These are phyloP conservation scores for Tylopilus sp. DNA, from an alignment of 1,284 basidiomycete genomes.

Conservation along the genomic window DNA sequence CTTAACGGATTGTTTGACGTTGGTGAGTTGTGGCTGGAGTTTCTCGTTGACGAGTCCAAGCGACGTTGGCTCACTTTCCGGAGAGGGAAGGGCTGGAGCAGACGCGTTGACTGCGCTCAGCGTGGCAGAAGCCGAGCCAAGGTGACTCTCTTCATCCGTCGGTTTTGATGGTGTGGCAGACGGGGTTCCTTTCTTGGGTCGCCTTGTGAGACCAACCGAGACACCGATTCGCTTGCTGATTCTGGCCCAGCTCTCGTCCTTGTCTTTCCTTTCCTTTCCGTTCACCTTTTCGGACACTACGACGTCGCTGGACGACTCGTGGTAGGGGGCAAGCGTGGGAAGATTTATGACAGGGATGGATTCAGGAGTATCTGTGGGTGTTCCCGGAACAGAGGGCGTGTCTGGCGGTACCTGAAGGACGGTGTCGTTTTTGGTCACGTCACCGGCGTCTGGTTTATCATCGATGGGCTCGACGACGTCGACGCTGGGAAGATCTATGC, in stretches of 20 bases:
- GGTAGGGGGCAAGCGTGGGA: constrained; percentile 2
- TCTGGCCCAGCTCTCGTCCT: constrained; percentile 53
- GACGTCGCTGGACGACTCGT: constrained; percentile 11
- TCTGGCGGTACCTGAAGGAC: constrained; percentile 8
- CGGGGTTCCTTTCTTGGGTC: constrained; percentile 12
- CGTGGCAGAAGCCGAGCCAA: background rate
- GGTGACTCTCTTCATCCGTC: constrained; percentile 12
- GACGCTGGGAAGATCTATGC: constrained; percentile 41
- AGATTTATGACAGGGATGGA: constrained; percentile 4
- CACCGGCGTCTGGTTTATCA: constrained; percentile 4
- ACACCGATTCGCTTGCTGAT: constrained; percentile 59
- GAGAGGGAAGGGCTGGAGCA: background rate
- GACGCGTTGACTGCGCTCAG: constrained; percentile 2
- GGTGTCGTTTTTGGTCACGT: constrained; percentile 6
- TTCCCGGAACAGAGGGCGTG: constrained; percentile 11
- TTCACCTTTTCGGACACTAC: constrained; percentile 21
- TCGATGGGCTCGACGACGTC: constrained; percentile 13
- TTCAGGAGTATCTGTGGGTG: constrained; percentile 10
- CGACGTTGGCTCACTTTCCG: constrained; percentile 23
- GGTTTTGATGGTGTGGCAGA: background rate
- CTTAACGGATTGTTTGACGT: constrained; percentile 27
- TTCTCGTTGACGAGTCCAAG: constrained; percentile 30
- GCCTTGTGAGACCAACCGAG: constrained; percentile 42
- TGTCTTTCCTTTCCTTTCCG: constrained; percentile 37
- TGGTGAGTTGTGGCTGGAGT: constrained; percentile 26